phyloP scores from a whole-genome alignment of 176 grass and related monocot genomes.

The Phoenix roebelenii region DNA sequence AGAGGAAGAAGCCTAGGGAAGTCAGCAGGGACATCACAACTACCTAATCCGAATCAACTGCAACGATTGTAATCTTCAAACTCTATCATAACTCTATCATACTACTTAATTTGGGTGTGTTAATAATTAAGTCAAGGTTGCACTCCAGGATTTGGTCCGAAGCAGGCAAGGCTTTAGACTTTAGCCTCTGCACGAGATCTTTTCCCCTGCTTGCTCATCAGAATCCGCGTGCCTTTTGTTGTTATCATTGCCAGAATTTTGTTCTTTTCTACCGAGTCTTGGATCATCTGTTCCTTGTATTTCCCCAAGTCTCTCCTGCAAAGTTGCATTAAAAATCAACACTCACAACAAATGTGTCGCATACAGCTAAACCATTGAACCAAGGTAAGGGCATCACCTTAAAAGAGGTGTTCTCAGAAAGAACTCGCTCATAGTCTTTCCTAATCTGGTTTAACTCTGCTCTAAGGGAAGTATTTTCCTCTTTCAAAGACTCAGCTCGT shows the following conservation, averaged over 20 bases:
- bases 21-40: slow-evolving; percentile 48
- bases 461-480: slow-evolving; percentile 94
- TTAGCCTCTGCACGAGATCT: too few relatives aligned
- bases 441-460: slow-evolving; percentile 72
- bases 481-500: slow-evolving; percentile 75
- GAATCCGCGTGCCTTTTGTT: slow-evolving; percentile 29
- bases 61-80: slow-evolving; percentile 39
- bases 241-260: slow-evolving; percentile 40
- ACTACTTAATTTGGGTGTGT: slow-evolving; percentile 34
- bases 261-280: slow-evolving; percentile 42
- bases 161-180: too few relatives aligned
- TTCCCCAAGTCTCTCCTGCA: slow-evolving; percentile 67
- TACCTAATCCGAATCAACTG: slow-evolving; percentile 45
- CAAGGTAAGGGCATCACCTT: slow-evolving; percentile 35
- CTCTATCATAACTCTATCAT: slow-evolving; percentile 43
- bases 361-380: neutral
- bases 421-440: slow-evolving; percentile 79
- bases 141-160: slow-evolving; percentile 14
- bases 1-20: slow-evolving; percentile 44
- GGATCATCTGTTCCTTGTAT: slow-evolving; percentile 48
- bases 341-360: neutral
- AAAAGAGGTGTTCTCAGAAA: slow-evolving; percentile 62
- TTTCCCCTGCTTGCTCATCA: slow-evolving; percentile 25
- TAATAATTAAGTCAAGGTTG: slow-evolving; percentile 65
- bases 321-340: slow-evolving; percentile 16